Conservation (phyloP, 1,284 basidiomycete species). For the Sporisorium reilianum region DNA sequence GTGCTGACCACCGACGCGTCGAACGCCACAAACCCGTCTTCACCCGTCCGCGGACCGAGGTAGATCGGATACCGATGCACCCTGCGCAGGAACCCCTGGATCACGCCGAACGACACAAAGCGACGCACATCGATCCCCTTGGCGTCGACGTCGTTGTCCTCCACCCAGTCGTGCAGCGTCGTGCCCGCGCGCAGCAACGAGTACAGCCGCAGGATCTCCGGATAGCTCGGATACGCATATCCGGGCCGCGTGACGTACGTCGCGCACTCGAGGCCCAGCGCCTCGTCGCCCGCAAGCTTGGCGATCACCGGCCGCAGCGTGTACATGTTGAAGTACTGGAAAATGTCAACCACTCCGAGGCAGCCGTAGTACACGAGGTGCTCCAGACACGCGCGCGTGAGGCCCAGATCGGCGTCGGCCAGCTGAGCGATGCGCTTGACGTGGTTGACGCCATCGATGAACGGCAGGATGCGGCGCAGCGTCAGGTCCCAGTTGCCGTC, state of each 20-base stretch:
- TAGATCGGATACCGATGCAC: slow-evolving; percentile 92
- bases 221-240: slow-evolving; percentile 65
- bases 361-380: slow-evolving; percentile 98
- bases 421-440: slow-evolving; percentile 90
- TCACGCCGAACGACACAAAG: slow-evolving; percentile 98
- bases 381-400: slow-evolving; percentile 87
- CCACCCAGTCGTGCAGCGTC: slow-evolving; percentile 90
- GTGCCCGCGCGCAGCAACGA: slow-evolving; percentile 85
- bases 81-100: slow-evolving; percentile 94
- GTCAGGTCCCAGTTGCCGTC: slow-evolving; percentile 97
- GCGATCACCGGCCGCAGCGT: slow-evolving; percentile 85
- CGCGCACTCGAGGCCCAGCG: slow-evolving; percentile 88
- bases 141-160: slow-evolving; percentile 74
- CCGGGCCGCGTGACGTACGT: slow-evolving; percentile 85
- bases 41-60: slow-evolving; percentile 16
- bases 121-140: slow-evolving; percentile 89
- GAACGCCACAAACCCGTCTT: slow-evolving; percentile 16
- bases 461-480: slow-evolving; percentile 77
- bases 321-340: slow-evolving; percentile 95
- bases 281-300: slow-evolving; percentile 83
- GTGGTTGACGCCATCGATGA: slow-evolving; percentile 91
- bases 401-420: slow-evolving; percentile 86
- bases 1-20: slow-evolving; percentile 31
- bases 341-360: slow-evolving; percentile 94
- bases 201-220: slow-evolving; percentile 82